Evolutionary conservation across 495 filamentous ascomycete genomes (phyloP).

Genomic region (Tuber microsphaerosporum): DNA sequence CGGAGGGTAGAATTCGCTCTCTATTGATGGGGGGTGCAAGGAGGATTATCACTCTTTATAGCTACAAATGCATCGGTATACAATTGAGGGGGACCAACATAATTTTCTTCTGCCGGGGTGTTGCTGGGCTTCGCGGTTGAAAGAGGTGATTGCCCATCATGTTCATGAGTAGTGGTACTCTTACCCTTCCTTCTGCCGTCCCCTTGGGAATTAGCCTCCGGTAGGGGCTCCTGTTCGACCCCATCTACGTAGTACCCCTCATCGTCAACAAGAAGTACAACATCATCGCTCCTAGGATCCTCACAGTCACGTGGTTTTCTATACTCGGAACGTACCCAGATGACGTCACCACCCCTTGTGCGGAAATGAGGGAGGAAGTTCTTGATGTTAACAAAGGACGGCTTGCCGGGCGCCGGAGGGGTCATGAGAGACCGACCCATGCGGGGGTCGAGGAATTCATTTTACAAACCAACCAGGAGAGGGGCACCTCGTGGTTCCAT

Average conservation of each 20-base stretch:
- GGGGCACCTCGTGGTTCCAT: conserved; percentile 70
- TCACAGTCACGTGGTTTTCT: conserved; percentile 53
- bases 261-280: conserved; percentile 43
- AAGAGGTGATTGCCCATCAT: conserved; percentile 22
- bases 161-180: conserved; percentile 8
- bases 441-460: conserved; percentile 69
- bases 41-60: conserved; percentile 45
- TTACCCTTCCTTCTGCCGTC: conserved; percentile 16
- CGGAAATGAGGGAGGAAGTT: conserved; percentile 67
- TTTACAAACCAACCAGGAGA: conserved; percentile 79
- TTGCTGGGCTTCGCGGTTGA: conserved; percentile 31
- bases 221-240: conserved; percentile 8
- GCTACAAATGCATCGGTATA: conserved; percentile 59
- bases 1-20: conserved; percentile 59
- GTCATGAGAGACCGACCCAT: conserved; percentile 62
- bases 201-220: background rate
- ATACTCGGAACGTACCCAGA: conserved; percentile 80
- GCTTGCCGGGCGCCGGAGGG: conserved; percentile 16
- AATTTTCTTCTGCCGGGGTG: conserved; percentile 19
- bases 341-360: conserved; percentile 61
- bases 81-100: conserved; percentile 28
- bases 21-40: conserved; percentile 55
- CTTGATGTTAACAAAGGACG: conserved; percentile 61
- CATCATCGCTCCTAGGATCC: conserved; percentile 47
- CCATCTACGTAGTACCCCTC: conserved; percentile 30